Conservation (phyloP, 306 rosid genomes). For the Prunus armeniaca region DNA sequence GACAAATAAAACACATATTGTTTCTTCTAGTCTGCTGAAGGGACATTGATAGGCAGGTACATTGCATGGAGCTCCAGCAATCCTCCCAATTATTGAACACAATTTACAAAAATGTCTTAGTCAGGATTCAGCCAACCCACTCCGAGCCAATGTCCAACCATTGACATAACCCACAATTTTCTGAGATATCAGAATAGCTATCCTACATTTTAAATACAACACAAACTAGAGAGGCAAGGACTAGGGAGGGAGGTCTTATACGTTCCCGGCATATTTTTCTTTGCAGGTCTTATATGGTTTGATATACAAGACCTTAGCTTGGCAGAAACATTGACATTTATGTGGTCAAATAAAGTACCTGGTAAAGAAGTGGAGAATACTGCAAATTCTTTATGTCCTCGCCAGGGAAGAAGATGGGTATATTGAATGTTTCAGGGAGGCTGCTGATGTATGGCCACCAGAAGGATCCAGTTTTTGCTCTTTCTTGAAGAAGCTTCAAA, state of each 20-base stretch:
- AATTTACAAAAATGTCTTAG: neutral
- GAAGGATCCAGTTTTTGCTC: constrained; percentile 88
- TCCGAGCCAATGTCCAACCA: neutral
- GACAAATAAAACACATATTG: too few species aligned
- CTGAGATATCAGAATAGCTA: neutral
- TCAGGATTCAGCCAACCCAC: neutral
- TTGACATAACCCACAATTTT: neutral
- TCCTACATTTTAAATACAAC: neutral
- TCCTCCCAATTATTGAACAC: neutral
- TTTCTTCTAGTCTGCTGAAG: neutral
- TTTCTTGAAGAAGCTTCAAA: constrained; percentile 89
- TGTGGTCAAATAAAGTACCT: constrained; percentile 43
- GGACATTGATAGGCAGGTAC: neutral
- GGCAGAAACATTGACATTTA: neutral
- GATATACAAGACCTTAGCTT: neutral
- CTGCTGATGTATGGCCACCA: constrained; percentile 97
- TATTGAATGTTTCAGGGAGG: constrained; percentile 69
- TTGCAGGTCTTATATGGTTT: neutral
- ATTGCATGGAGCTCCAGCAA: neutral
- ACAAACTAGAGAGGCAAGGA: neutral
- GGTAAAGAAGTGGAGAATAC: constrained; percentile 93
- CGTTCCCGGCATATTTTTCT: neutral
- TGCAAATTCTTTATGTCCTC: constrained; percentile 90
- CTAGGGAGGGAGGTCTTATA: neutral
- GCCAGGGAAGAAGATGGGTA: constrained; percentile 83